phyloP scores from a whole-genome alignment of 1,139 yeast genomes.

The Sugiyamaella sp. region DNA sequence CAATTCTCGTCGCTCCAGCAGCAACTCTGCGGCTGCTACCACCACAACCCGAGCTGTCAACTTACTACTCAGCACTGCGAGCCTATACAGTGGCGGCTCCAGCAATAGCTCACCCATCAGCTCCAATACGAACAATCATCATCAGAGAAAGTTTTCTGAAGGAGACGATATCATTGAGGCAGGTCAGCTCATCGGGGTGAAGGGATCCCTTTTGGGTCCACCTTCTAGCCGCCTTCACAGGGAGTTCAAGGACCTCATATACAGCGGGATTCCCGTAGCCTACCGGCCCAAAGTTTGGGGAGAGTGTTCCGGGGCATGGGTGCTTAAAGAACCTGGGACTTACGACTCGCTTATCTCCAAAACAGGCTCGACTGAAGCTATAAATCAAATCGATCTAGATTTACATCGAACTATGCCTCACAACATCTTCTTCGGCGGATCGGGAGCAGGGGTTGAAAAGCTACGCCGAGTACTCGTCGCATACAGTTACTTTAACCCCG shows the following conservation, averaged over 20 bases:
- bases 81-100: slow-evolving; percentile 5
- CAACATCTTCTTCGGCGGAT: slow-evolving; percentile 56
- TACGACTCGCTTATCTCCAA: slow-evolving; percentile 43
- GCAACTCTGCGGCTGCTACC: too few species aligned
- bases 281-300: slow-evolving; percentile 56
- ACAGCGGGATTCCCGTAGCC: slow-evolving; percentile 53
- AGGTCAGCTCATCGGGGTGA: slow-evolving; percentile 48
- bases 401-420: slow-evolving; percentile 59
- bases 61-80: slow-evolving; percentile 20
- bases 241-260: slow-evolving; percentile 47
- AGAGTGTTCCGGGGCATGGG: slow-evolving; percentile 57
- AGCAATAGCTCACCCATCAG: neutral
- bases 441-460: slow-evolving; percentile 58
- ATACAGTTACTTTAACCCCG: slow-evolving; percentile 53
- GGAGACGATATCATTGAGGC: slow-evolving; percentile 30
- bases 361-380: slow-evolving; percentile 40
- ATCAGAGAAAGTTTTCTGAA: neutral
- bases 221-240: slow-evolving; percentile 34
- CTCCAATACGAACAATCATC: neutral
- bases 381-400: slow-evolving; percentile 59
- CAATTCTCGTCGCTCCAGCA: slow-evolving; percentile 22
- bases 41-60: neutral
- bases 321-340: slow-evolving; percentile 53
- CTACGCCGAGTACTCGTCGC: slow-evolving; percentile 56
- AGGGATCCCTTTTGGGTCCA: slow-evolving; percentile 40